A percentile compares a stretch with the other conserved stretches of the same genome.
phyloP scores from a whole-genome alignment of 2,329 filamentous ascomycete species.

The Aspergillus niger region DNA sequence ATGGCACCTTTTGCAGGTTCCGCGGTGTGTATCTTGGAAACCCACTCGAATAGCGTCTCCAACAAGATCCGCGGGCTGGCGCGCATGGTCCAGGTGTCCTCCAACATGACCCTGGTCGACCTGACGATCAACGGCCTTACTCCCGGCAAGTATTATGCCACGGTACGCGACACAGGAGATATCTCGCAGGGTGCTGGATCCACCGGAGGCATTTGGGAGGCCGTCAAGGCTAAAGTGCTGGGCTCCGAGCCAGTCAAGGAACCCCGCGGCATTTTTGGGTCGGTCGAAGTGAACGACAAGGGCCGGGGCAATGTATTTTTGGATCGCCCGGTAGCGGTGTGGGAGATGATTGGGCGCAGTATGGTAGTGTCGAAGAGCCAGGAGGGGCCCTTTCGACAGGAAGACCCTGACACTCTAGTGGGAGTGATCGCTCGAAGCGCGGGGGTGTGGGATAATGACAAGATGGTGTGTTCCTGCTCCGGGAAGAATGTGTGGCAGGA shows the following conservation, averaged over 20 bases:
- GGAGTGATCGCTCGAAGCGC: conserved; percentile 94
- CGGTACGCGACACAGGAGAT: conserved; percentile 82
- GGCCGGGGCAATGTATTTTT: conserved; percentile 79
- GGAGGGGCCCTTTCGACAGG: conserved; percentile 62
- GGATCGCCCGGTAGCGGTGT: conserved; percentile 80
- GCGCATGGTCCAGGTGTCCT: conserved; percentile 88
- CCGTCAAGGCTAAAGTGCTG: conserved; percentile 46
- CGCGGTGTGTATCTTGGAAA: conserved; percentile 92
- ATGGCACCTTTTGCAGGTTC: conserved; percentile 27
- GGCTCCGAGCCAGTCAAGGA: conserved; percentile 37
- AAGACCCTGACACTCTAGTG: conserved; percentile 82
- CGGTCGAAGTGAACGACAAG: conserved; percentile 71
- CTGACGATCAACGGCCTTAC: conserved; percentile 80
- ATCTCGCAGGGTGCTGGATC: conserved; percentile 81
- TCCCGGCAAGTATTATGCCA: conserved; percentile 79
- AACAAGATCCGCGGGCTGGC: conserved; percentile 81
- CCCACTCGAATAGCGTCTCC: conserved; percentile 62
- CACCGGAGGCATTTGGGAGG: conserved; percentile 80
- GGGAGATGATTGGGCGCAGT: conserved; percentile 93
- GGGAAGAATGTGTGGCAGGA: conserved; percentile 99
- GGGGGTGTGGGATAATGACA: conserved; percentile 98
- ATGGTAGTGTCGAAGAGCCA: conserved; percentile 78
- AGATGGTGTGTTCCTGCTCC: conserved; percentile 96
- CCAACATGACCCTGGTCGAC: conserved; percentile 79
- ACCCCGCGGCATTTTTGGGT: conserved; percentile 69